Conservation (phyloP, 2,329 filamentous ascomycete genomes). For the Sporothrix schenckii region DNA sequence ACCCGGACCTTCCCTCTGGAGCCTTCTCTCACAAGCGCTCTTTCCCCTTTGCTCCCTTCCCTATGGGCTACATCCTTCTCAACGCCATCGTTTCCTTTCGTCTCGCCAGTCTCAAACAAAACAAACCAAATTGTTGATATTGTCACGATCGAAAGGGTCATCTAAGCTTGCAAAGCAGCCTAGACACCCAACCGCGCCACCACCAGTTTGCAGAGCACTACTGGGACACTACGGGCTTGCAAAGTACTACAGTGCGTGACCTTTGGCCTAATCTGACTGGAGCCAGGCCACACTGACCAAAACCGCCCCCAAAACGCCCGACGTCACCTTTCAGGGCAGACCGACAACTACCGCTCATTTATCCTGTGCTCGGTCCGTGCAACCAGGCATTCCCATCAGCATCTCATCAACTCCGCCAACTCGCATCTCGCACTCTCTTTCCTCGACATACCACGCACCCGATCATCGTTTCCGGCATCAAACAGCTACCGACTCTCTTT, state of each 20-base stretch:
- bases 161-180: not conserved
- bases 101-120: conserved; percentile 8
- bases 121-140: not conserved
- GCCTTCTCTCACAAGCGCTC: not conserved
- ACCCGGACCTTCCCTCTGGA: not conserved
- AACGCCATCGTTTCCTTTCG: no score
- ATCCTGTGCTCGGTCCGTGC: conserved; percentile 7
- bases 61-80: not conserved
- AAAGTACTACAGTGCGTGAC: conserved; percentile 2
- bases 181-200: not conserved
- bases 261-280: conserved; percentile 11
- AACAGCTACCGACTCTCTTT: not conserved
- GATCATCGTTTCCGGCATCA: not conserved
- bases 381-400: not conserved
- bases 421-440: not conserved
- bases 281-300: not conserved
- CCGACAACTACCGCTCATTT: not conserved
- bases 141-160: conserved; percentile 1
- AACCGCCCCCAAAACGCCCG: conserved; percentile 11
- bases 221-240: not conserved
- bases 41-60: not conserved
- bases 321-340: conserved; percentile 9
- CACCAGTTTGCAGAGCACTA: not conserved
- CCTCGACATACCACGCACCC: not conserved
- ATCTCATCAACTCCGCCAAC: not conserved